These are phyloP conservation scores for Ganoderma sp. DNA, from an alignment of 1,284 basidiomycete genomes.

Conservation along the genomic window DNA sequence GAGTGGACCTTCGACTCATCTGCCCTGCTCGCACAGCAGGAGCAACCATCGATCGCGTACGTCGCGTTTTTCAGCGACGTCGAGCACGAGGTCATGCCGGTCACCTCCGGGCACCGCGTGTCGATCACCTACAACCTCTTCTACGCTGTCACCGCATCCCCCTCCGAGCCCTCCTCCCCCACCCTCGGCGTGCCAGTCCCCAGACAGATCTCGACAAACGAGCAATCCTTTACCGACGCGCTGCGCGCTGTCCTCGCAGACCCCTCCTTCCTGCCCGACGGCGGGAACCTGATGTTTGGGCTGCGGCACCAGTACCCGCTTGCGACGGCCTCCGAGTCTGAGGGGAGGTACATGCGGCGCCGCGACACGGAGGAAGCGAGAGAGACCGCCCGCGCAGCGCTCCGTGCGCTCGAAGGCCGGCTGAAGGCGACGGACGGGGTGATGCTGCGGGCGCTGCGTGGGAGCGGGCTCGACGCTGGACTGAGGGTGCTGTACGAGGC, in stretches of 20 bases:
- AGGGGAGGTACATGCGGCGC: background rate
- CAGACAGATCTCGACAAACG: background rate
- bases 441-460: constrained; percentile 7
- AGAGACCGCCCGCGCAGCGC: background rate
- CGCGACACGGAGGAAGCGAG: background rate
- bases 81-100: constrained; percentile 51
- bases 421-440: constrained; percentile 39
- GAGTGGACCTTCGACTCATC: constrained; percentile 43
- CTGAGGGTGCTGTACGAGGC: constrained; percentile 26
- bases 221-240: constrained; percentile 18
- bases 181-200: background rate
- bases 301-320: constrained; percentile 44
- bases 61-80: constrained; percentile 52
- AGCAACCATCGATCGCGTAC: constrained; percentile 40
- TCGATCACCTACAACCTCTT: constrained; percentile 52
- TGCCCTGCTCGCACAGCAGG: constrained; percentile 24
- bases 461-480: constrained; percentile 23
- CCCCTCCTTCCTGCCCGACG: constrained; percentile 37
- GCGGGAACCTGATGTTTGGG: constrained; percentile 46
- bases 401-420: constrained; percentile 12
- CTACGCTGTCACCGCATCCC: constrained; percentile 19
- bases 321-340: background rate
- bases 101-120: constrained; percentile 47
- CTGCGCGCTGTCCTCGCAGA: constrained; percentile 37
- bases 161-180: background rate